phyloP scores from a whole-genome alignment of 2,329 filamentous ascomycete species.

The Dryadomyces sulphureus region DNA sequence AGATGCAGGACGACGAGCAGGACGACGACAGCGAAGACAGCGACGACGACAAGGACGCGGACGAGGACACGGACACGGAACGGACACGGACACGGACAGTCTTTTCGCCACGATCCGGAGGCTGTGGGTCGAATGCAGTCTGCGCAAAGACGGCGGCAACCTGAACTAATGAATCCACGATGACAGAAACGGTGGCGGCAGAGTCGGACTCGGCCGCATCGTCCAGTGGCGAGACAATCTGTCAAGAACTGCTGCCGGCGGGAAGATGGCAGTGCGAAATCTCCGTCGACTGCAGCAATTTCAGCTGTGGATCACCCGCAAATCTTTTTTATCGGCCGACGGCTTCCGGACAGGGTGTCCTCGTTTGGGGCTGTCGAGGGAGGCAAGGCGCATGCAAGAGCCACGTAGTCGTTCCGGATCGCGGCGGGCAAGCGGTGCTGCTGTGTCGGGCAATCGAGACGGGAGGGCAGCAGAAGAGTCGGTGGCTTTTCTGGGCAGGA shows the following conservation, averaged over 20 bases:
- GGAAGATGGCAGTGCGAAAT: neutral
- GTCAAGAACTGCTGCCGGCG: neutral
- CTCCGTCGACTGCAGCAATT: neutral
- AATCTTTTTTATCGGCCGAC: neutral
- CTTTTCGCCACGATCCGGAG: no score
- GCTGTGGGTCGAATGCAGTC: slow-evolving; percentile 5
- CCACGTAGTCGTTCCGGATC: neutral
- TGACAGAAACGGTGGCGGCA: slow-evolving; percentile 36
- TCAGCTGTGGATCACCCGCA: neutral
- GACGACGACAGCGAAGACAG: slow-evolving; percentile 11
- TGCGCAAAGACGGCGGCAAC: slow-evolving; percentile 19
- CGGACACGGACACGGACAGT: no score
- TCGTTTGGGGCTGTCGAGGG: neutral
- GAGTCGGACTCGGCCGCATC: slow-evolving; percentile 45
- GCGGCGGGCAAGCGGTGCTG: neutral
- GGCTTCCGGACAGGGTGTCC: neutral
- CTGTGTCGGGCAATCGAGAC: neutral
- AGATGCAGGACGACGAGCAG: slow-evolving; percentile 3
- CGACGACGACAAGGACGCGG: slow-evolving; percentile 11
- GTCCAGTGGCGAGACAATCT: slow-evolving; percentile 13
- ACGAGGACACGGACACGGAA: slow-evolving; percentile 7
- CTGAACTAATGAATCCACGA: slow-evolving; percentile 40
- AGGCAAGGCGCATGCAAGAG: neutral
- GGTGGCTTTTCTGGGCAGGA: neutral
- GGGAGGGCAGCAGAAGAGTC: neutral